A percentile compares a stretch with the other conserved stretches of the same genome.
Conservation (phyloP, 1,139 yeast species). For the Suhomyces guaymorum region DNA sequence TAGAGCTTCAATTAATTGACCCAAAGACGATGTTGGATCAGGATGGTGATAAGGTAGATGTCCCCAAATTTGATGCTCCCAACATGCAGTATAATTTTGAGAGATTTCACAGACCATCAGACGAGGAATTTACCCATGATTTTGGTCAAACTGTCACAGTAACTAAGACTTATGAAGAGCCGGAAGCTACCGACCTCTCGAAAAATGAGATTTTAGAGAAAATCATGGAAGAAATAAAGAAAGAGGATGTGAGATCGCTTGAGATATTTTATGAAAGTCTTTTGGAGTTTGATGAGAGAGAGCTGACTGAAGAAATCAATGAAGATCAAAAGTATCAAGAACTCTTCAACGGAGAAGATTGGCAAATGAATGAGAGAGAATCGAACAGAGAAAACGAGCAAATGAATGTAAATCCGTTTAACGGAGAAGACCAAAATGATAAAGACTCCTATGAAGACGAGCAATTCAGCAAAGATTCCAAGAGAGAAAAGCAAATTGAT, state of each 20-base stretch:
- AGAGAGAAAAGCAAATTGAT: no score
- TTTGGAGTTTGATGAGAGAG: no score
- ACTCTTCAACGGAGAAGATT: no score
- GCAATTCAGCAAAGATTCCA: no score
- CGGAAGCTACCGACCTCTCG: not conserved
- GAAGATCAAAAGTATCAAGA: no score
- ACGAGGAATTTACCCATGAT: not conserved
- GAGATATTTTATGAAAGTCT: slow-evolving; percentile 4
- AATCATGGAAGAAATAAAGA: slow-evolving; percentile 3
- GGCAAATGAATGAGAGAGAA: no score
- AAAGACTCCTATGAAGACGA: no score
- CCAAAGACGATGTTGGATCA: slow-evolving; percentile 35
- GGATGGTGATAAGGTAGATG: slow-evolving; percentile 29
- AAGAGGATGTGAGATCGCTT: slow-evolving; percentile 4
- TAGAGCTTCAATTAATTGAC: slow-evolving; percentile 30
- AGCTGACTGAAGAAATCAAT: not conserved
- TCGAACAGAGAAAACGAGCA: not conserved
- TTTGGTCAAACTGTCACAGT: not conserved
- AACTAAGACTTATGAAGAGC: not conserved
- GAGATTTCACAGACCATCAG: slow-evolving; percentile 15
- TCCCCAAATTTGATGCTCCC: slow-evolving; percentile 24
- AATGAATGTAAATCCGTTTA: no score
- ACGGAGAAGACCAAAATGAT: no score
- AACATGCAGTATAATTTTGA: slow-evolving; percentile 31
- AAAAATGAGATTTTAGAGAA: slow-evolving; percentile 4